These are phyloP conservation scores for Chlorella ohadii DNA, from an alignment of 139 green algal genomes.

Conservation along the genomic window DNA sequence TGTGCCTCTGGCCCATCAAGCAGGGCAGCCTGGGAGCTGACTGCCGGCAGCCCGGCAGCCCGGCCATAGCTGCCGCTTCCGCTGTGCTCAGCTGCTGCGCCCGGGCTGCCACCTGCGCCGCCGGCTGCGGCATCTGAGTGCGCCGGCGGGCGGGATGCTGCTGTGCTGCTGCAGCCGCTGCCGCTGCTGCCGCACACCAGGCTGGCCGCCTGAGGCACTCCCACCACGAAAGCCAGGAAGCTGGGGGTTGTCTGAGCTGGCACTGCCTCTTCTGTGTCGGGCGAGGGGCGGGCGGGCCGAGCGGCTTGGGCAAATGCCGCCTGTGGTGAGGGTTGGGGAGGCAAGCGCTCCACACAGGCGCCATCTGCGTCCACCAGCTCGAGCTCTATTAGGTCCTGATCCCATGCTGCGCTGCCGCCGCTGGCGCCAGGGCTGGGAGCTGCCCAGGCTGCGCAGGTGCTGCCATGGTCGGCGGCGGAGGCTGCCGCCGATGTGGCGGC, in stretches of 20 bases:
- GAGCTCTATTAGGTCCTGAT: neutral
- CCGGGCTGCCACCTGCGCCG: neutral
- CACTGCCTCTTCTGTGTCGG: neutral
- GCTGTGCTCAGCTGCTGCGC: too few species aligned
- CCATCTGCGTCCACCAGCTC: neutral
- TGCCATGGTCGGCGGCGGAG: neutral
- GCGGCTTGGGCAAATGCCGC: neutral
- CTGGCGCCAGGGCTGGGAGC: too few species aligned
- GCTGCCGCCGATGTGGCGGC: neutral
- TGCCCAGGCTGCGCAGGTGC: neutral
- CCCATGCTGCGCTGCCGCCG: neutral
- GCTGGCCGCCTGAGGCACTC: neutral
- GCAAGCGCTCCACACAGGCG: neutral
- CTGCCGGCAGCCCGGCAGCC: neutral
- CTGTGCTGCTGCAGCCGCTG: neutral
- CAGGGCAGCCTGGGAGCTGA: neutral
- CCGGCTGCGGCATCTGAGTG: neutral
- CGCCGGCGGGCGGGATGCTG: neutral
- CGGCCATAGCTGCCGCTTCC: neutral
- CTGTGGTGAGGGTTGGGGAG: neutral
- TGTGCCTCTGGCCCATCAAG: neutral
- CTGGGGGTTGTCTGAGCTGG: neutral
- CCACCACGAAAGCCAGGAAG: neutral
- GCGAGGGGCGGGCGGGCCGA: neutral
- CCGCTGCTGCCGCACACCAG: neutral